Evolutionary conservation across 805 yeast genomes (phyloP).

Genomic region (Tetrapisispora nanseiensis): DNA sequence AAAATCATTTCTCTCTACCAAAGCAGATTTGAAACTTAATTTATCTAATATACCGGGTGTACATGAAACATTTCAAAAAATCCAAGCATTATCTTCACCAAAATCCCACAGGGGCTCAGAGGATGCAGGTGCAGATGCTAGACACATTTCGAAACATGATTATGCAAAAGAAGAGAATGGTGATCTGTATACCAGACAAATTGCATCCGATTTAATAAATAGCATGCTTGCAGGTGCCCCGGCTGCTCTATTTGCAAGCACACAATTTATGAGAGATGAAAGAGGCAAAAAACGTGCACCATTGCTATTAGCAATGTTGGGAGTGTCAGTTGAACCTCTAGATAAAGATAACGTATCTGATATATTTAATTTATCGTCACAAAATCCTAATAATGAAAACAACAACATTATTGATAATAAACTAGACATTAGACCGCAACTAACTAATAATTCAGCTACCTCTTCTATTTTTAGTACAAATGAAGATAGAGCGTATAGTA

Average conservation of each 20-base stretch:
- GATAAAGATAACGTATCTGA: neutral
- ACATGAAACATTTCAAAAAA: constrained; percentile 1
- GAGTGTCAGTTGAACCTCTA: constrained; percentile 43
- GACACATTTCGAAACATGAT: neutral
- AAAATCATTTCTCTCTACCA: constrained; percentile 4
- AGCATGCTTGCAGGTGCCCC: constrained; percentile 61
- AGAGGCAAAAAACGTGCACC: constrained; percentile 74
- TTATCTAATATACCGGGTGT: constrained; percentile 1
- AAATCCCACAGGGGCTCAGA: neutral
- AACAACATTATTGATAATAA: too few relatives aligned
- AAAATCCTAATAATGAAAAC: constrained; percentile 36
- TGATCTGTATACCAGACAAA: constrained; percentile 15
- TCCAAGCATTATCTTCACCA: neutral
- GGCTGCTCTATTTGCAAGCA: constrained; percentile 62
- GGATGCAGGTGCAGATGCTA: constrained; percentile 1
- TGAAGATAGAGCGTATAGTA: constrained; percentile 3
- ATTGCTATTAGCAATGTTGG: constrained; percentile 60
- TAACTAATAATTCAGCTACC: neutral
- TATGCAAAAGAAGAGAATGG: constrained; percentile 7
- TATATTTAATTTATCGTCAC: constrained; percentile 11
- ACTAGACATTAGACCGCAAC: neutral
- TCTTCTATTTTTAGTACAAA: constrained; percentile 3
- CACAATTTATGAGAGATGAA: constrained; percentile 69
- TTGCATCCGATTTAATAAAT: constrained; percentile 38
- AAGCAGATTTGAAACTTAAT: neutral